These are phyloP conservation scores for Suillus tomentosus DNA, from an alignment of 768 basidiomycete species.

Conservation along the genomic window DNA sequence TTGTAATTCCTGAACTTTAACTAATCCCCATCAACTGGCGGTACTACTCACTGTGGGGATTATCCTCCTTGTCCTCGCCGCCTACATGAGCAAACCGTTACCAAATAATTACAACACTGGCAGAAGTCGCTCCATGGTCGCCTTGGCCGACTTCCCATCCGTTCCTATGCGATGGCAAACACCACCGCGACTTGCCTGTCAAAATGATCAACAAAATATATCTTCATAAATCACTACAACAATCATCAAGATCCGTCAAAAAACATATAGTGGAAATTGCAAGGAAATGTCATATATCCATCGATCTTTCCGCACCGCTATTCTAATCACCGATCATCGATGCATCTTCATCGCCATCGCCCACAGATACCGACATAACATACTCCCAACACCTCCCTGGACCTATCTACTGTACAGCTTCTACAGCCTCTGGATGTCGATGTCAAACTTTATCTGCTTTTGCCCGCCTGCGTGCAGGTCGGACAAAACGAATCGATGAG, in stretches of 20 bases:
- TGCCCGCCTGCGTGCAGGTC: conserved; percentile 23
- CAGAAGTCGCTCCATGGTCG: conserved; percentile 16
- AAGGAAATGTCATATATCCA: conserved; percentile 5
- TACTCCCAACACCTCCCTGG: not conserved
- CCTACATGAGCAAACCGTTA: conserved; percentile 30
- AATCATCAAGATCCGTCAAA: not conserved
- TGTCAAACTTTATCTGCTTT: conserved; percentile 9
- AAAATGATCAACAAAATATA: not conserved
- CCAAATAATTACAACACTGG: conserved; percentile 35
- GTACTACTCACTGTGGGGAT: conserved; percentile 15
- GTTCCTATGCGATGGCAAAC: not conserved
- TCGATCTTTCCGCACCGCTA: conserved; percentile 5
- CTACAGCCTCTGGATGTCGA: conserved; percentile 10
- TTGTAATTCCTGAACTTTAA: not conserved
- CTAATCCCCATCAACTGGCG: conserved; percentile 9
- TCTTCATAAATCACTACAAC: conserved; percentile 1
- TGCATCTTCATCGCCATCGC: not conserved
- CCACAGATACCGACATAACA: not conserved
- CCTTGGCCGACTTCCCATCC: conserved; percentile 15
- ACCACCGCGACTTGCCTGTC: not conserved
- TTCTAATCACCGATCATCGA: conserved; percentile 22
- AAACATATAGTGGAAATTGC: not conserved
- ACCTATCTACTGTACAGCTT: conserved; percentile 9
- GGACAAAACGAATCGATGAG: conserved; percentile 39
- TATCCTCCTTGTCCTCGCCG: conserved; percentile 19